Conservation (phyloP, 768 basidiomycete genomes). For the Rickenella mellea region DNA sequence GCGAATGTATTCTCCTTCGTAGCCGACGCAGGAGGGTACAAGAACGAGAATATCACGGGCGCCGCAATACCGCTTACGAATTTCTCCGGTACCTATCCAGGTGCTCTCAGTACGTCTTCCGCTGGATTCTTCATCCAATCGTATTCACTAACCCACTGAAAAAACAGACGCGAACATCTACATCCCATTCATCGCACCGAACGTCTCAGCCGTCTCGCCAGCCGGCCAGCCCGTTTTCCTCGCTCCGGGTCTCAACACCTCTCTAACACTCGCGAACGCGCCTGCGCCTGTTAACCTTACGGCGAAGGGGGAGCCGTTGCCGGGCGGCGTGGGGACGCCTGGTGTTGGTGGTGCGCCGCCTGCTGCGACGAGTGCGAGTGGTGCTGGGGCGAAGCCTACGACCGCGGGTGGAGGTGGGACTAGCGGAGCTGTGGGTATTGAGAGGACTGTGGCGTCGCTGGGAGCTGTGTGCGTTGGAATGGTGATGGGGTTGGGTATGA, state of each 20-base stretch:
- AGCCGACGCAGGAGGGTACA: conserved; percentile 35
- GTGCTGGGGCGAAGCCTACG: too few species aligned
- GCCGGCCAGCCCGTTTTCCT: conserved; percentile 34
- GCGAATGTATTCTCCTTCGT: conserved; percentile 46
- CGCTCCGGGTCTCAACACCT: conserved; percentile 22
- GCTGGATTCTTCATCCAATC: not conserved
- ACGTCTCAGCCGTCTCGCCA: conserved; percentile 26
- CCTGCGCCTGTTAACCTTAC: conserved; percentile 34
- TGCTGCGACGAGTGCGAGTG: too few species aligned
- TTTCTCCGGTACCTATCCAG: conserved; percentile 29
- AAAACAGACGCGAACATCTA: conserved; percentile 21
- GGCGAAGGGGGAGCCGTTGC: conserved; percentile 12
- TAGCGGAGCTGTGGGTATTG: too few species aligned
- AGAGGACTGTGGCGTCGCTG: too few species aligned
- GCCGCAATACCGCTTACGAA: conserved; percentile 27
- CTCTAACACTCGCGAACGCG: conserved; percentile 22
- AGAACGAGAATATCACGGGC: conserved; percentile 22
- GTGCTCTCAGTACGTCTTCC: conserved; percentile 36
- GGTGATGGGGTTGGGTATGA: too few species aligned
- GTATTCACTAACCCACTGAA: not conserved
- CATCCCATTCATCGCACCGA: conserved; percentile 36
- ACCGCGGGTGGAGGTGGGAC: too few species aligned
- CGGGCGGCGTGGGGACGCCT: too few species aligned
- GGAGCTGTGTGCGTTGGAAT: too few species aligned
- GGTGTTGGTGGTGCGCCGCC: too few species aligned